These are phyloP conservation scores for Hypoxylon intermedium DNA, from an alignment of 495 filamentous ascomycete species.

Conservation along the genomic window DNA sequence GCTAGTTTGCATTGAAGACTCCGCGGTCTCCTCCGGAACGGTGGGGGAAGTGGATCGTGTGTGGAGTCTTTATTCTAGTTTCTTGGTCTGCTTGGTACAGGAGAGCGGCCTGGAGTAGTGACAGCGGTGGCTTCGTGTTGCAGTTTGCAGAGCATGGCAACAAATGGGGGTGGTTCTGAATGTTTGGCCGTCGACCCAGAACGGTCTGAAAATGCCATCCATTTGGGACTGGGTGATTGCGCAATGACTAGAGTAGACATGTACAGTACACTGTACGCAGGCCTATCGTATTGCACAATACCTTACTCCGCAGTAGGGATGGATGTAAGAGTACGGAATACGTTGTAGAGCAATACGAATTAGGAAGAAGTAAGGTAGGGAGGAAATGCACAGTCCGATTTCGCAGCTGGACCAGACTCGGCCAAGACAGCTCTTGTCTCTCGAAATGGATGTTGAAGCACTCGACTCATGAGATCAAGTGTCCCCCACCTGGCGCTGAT, in stretches of 20 bases:
- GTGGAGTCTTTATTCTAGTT: conserved; percentile 18
- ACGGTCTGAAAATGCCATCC: conserved; percentile 16
- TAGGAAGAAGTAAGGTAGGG: neutral
- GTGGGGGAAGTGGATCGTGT: conserved; percentile 40
- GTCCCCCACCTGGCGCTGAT: too few relatives aligned
- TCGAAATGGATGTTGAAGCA: neutral
- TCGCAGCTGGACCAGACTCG: neutral
- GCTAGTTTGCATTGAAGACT: conserved; percentile 39
- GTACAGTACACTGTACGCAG: too few relatives aligned
- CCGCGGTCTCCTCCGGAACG: conserved; percentile 35
- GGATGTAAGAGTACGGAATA: neutral
- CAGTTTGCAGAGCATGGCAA: neutral
- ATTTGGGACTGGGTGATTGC: too few relatives aligned
- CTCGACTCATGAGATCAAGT: neutral
- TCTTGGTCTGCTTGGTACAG: neutral
- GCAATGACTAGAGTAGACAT: too few relatives aligned
- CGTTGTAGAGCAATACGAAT: neutral
- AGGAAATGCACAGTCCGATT: neutral
- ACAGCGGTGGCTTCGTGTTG: conserved; percentile 19
- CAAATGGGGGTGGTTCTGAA: neutral
- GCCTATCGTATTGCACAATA: neutral
- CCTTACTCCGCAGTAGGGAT: neutral
- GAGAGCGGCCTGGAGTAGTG: neutral
- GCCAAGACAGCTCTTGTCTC: neutral
- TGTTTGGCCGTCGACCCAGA: conserved; percentile 32